phyloP scores from a whole-genome alignment of 2,329 filamentous ascomycete genomes.

The Aspergillus aculeatus region DNA sequence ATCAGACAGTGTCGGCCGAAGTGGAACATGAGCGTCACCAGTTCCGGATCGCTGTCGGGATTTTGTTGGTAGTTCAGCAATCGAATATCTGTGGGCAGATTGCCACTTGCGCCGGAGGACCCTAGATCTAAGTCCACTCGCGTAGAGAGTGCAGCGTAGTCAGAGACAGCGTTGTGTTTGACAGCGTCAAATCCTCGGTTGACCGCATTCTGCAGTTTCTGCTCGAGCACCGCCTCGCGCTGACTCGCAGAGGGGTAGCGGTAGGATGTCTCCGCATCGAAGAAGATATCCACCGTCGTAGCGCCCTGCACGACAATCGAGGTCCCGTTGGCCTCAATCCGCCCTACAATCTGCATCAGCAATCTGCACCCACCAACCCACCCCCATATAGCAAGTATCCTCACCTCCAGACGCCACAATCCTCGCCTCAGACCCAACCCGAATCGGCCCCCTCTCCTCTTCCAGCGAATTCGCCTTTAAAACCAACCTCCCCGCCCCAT shows the following conservation, averaged over 20 bases:
- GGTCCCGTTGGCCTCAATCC: background rate
- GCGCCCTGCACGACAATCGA: background rate
- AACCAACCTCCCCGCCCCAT: background rate
- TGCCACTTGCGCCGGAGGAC: background rate
- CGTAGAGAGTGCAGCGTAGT: slow-evolving; percentile 1
- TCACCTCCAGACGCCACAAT: background rate
- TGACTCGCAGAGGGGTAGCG: background rate
- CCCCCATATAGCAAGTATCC: background rate
- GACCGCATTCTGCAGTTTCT: background rate
- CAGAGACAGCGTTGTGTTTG: background rate
- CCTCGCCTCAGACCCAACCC: background rate
- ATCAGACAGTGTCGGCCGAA: slow-evolving; percentile 55
- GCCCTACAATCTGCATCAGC: background rate
- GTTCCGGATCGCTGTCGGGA: slow-evolving; percentile 18
- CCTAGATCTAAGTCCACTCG: slow-evolving; percentile 8
- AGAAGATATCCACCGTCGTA: slow-evolving; percentile 1
- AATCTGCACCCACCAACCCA: background rate
- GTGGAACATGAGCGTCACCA: slow-evolving; percentile 53
- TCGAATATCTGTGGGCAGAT: slow-evolving; percentile 5
- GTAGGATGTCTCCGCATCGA: slow-evolving; percentile 13
- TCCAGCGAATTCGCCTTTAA: slow-evolving; percentile 1
- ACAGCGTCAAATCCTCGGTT: background rate
- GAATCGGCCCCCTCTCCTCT: background rate
- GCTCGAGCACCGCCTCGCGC: background rate
- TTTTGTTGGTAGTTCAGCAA: slow-evolving; percentile 3